Percentiles rank a stretch among this genome's conserved stretches.
Evolutionary conservation across 108 stramenopile species (phyloP).

Genomic region (Nitzschia sp.): DNA sequence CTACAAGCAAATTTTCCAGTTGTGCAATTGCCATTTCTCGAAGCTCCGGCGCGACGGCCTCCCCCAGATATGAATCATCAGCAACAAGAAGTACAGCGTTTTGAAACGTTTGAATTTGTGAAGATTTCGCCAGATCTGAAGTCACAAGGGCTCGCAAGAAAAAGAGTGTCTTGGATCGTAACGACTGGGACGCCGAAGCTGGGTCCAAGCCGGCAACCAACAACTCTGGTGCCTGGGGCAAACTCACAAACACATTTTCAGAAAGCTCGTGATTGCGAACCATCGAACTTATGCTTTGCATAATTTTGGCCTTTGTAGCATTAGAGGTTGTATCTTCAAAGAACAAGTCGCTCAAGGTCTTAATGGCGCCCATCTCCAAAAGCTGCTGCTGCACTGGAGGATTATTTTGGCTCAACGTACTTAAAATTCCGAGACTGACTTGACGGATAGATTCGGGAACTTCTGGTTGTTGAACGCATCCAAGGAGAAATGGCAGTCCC

Average conservation of each 20-base stretch:
- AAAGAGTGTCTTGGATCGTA: conserved; percentile 61
- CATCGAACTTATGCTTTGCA: conserved; percentile 70
- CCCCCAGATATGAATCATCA: conserved; percentile 43
- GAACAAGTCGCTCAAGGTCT: conserved; percentile 39
- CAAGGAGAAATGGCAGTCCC: conserved; percentile 73
- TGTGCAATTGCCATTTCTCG: conserved; percentile 72
- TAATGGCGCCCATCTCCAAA: conserved; percentile 65
- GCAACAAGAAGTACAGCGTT: conserved; percentile 35
- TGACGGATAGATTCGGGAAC: conserved; percentile 57
- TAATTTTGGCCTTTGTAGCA: conserved; percentile 48
- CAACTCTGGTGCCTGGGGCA: conserved; percentile 48
- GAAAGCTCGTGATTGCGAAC: conserved; percentile 66
- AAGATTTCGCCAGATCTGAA: conserved; percentile 48
- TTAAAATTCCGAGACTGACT: conserved; percentile 53
- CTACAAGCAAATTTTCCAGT: conserved; percentile 48
- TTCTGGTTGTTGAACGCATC: conserved; percentile 49
- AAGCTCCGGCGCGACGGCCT: conserved; percentile 47
- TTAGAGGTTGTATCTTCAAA: not conserved
- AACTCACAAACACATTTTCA: conserved; percentile 62
- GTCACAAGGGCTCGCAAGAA: conserved; percentile 71
- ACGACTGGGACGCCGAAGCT: conserved; percentile 5
- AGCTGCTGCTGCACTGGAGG: conserved; percentile 80
- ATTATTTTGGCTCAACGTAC: conserved; percentile 81
- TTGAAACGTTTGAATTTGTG: conserved; percentile 40
- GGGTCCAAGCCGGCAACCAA: conserved; percentile 44